Conservation (phyloP, 1,139 yeast species). For the Debaryomyces sp. region DNA sequence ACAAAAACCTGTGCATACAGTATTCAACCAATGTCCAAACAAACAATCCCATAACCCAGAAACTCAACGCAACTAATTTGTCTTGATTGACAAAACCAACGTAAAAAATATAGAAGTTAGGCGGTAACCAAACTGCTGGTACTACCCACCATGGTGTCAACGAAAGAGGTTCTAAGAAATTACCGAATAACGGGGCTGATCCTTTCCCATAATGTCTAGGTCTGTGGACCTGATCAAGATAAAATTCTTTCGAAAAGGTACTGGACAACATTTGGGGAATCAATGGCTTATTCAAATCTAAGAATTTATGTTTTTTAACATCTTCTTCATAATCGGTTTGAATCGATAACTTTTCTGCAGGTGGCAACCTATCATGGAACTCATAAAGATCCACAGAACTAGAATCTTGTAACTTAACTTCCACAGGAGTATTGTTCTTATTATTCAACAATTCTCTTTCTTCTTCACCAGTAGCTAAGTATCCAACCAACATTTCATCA, state of each 20-base stretch:
- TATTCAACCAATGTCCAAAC: conserved; percentile 95
- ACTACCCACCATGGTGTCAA: conserved; percentile 66
- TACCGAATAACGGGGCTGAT: conserved; percentile 74
- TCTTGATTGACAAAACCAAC: conserved; percentile 42
- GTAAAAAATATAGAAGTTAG: conserved; percentile 55
- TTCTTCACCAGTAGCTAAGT: conserved; percentile 48
- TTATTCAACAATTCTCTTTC: conserved; percentile 47
- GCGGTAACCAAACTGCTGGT: conserved; percentile 88
- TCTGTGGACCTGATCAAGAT: conserved; percentile 93
- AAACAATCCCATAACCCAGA: conserved; percentile 66
- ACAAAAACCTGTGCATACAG: conserved; percentile 81
- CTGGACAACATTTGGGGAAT: conserved; percentile 76
- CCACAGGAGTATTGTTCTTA: conserved; percentile 45
- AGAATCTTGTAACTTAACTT: conserved; percentile 35
- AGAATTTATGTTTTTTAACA: conserved; percentile 74
- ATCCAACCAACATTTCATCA: conserved; percentile 60
- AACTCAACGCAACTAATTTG: conserved; percentile 40
- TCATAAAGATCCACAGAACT: conserved; percentile 31
- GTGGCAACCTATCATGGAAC: conserved; percentile 66
- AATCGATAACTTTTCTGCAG: conserved; percentile 69
- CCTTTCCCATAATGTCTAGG: conserved; percentile 87
- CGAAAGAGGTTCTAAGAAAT: conserved; percentile 51
- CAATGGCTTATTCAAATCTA: conserved; percentile 83
- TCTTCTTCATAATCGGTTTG: conserved; percentile 80
- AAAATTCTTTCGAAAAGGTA: conserved; percentile 80